Base-by-base conservation (phyloP, 345 rosid species). In the Euphorbia pulcherrima region DNA sequence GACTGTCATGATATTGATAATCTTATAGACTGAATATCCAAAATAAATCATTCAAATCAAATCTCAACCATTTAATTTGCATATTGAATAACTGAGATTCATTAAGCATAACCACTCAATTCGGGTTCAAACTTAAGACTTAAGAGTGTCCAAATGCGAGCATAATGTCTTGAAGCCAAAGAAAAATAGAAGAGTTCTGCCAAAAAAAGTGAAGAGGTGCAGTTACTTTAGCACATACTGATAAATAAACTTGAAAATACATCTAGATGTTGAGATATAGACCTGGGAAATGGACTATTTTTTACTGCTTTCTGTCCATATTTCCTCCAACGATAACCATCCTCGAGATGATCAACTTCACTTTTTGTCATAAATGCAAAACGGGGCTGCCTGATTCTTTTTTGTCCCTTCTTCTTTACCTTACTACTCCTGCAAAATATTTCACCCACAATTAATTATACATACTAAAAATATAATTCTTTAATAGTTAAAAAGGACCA, bases 321-420 rank as follows among this genome's bases (percentile, higher is more conserved):
- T 77, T 88, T 88, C 29, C 95, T 80, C 96, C 96, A 89, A 23
- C 98, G 73, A 67, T 92, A 92, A 27, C 98, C 98, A 80, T 92
- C 98, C 83, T 92, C 98, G 67, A 92, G 97, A 78, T 92, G 91
- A 82, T 92, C 97, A 30, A 92, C 86, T 68, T 92, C 97, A 61
- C 96, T 92, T 80, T 87, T 92, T 27, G 98, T 92, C 96, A 92
- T 78, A 79, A 92, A 92, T 60, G 97, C 97, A 44, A 92, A 84
- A 23, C 98, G 86, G 1, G 88, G 92, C 78, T 92, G 97, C 68
- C 92, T 72, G 27, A 90, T 83, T 72, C 97, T 76, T 80, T 92
- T 90, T 67, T 92, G 96, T 47, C 87, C 88, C 78, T 86, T 87
- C 86, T 87, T 92, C 74, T 70, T 86, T 37, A 51, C 93, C 76